Evolutionary conservation across 768 basidiomycete species (phyloP), one percentile per base, ranked within the genome.

Genomic region (Trametes coccinea): DNA sequence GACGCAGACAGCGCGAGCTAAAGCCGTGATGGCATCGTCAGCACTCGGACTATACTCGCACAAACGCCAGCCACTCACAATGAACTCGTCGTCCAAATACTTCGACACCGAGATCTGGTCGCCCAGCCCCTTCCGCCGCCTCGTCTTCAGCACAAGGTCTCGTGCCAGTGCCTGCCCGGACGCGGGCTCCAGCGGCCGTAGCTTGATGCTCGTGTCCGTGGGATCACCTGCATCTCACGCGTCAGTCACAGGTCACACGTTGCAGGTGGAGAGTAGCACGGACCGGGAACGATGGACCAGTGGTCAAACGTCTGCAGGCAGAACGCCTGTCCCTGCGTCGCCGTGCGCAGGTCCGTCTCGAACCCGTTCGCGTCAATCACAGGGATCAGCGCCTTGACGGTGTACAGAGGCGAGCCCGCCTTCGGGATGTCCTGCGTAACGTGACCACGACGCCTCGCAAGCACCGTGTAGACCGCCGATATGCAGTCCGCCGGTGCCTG

Each of bases 301-400:
- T 99, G 97, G 74, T 98, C 96, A 75, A 98, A 99, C 64, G 93
- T 86, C 74, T 98, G 95, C 69, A 94, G 79, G 71, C 95, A 97
- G 79, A 98, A 98, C n/a, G 97, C 97, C 75, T 98, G 97, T 30
- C 97, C 97, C 75, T 97, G 94, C 29, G 97, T 99, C 49, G 97
- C 94, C 50, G 95, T 98, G 69, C 97, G 80, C 72, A 99, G 77
- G 78, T 99, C 97, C 4, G 95, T 97, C 79, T 99, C 97, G 74
- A 99, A 99, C 0, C 97, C 97, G 70, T 98, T 98, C 47, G 97
- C 93, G 72, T 99, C 97, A 64, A 99, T 93, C 48, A 98, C 96
- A 2, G 97, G 97, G 62, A 99, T 98, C 50, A 98, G 81, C 1
- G 97, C 97, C 77, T 99, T 98, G 59, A 99, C 92, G 0, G 97